These are phyloP conservation scores for Lasiosphaeriaceae sp. DNA, from an alignment of 495 filamentous ascomycete genomes.

Conservation along the genomic window DNA sequence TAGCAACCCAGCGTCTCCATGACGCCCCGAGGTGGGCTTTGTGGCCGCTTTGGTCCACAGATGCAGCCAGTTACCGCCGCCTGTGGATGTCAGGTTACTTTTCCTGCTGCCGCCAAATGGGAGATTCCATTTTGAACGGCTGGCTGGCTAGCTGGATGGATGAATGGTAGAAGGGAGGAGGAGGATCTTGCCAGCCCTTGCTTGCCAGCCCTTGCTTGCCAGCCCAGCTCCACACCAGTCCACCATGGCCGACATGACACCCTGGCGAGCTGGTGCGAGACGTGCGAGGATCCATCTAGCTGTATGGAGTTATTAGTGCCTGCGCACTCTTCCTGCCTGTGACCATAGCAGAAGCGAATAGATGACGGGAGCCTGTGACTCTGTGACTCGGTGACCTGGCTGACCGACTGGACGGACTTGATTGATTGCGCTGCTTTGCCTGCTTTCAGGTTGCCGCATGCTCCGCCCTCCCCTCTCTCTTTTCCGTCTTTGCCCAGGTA, in stretches of 20 bases:
- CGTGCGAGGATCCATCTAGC: conserved; percentile 9
- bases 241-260: conserved; percentile 9
- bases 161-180: neutral
- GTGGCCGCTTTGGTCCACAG: neutral
- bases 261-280: conserved; percentile 24
- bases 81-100: neutral
- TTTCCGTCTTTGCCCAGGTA: conserved; percentile 8
- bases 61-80: no score
- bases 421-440: conserved; percentile 21
- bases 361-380: conserved; percentile 28
- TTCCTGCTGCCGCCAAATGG: neutral
- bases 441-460: conserved; percentile 4
- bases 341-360: conserved; percentile 23
- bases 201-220: neutral
- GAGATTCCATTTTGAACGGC: no score
- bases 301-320: conserved; percentile 19
- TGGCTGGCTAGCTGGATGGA: no score
- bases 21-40: neutral
- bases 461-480: conserved; percentile 4
- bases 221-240: conserved; percentile 10
- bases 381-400: conserved; percentile 25
- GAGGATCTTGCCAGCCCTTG: conserved; percentile 1
- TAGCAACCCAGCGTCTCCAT: neutral
- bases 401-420: conserved; percentile 3
- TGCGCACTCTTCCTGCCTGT: conserved; percentile 15